Evolutionary conservation across 2,329 filamentous ascomycete genomes (phyloP).

Genomic region (Didymosphaeria variabile): DNA sequence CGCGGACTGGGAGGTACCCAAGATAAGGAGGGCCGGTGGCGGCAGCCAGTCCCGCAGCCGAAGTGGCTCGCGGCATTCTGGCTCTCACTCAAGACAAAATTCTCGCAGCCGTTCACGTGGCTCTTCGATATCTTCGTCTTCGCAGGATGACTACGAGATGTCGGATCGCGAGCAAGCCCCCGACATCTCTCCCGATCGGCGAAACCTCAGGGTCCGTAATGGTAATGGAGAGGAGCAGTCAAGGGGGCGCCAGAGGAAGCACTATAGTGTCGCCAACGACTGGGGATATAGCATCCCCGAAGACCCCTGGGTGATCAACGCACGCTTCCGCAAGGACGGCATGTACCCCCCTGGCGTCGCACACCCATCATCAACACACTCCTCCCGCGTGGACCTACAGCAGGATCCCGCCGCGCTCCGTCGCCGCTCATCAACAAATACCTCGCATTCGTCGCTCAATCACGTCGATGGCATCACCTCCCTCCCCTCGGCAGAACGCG

Average conservation of each 20-base stretch:
- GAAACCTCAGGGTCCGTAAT: conserved; percentile 44
- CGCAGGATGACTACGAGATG: conserved; percentile 29
- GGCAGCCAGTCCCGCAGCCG: conserved; percentile 47
- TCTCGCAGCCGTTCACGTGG: conserved; percentile 42
- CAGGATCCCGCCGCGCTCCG: conserved; percentile 36
- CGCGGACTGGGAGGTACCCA: conserved; percentile 79
- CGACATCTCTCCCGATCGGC: conserved; percentile 24
- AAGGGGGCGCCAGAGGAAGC: conserved; percentile 51
- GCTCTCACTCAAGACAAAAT: conserved; percentile 43
- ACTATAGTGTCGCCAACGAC: conserved; percentile 58
- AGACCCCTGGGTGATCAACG: conserved; percentile 93
- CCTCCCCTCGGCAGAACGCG: conserved; percentile 17
- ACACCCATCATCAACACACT: conserved; percentile 61
- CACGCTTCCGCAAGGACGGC: conserved; percentile 86
- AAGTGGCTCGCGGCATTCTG: conserved; percentile 37
- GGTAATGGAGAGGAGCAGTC: conserved; percentile 26
- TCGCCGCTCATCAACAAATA: conserved; percentile 44
- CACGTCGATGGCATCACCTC: conserved; percentile 39
- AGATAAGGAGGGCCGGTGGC: conserved; percentile 51
- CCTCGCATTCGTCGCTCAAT: conserved; percentile 38
- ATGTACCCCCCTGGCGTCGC: conserved; percentile 64
- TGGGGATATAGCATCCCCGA: conserved; percentile 84
- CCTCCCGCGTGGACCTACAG: conserved; percentile 58
- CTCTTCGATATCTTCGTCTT: conserved; percentile 45
- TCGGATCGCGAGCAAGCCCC: conserved; percentile 20